Evolutionary conservation across 257 asterid species (phyloP), one percentile per base, ranked within the genome.

Genomic region (Perilla frutescens): DNA sequence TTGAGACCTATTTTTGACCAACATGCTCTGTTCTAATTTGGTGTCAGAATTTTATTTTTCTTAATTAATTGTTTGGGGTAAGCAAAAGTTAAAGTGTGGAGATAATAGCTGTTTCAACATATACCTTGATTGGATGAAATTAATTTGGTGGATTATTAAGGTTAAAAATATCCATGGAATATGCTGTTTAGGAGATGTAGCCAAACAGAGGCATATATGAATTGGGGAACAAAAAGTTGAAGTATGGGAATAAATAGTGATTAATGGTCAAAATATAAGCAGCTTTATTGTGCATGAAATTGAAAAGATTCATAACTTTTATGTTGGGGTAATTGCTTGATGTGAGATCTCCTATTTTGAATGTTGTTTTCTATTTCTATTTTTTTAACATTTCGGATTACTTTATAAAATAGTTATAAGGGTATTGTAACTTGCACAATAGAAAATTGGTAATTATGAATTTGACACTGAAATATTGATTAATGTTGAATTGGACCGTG

Each of bases 161-260:
- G 49, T 51, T 62, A 51, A 72, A 63, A 50, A 76, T 62, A 77
- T 54, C 68, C 77, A 45, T 31, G 76, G 88, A 81, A 79, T 80
- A 86, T 80, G 85, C 84, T 69, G 37, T 31, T 34, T 47, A 67
- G 57, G 45, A 68, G 66, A 61, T 67, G 82, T 44, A 60, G 29
- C 70, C 78, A 78, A 78, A 78, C 62, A 78, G 15, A 57, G 71
- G 51, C 68, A 26, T 61, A 4, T 43, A 31, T n/a, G 44, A 58
- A 59, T 57, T 57, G 70, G 62, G 73, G 47, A 45, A 48, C 73
- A 20, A 70, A 76, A 57, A 66, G 54, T 29, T 31, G 49, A 44
- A 13, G 10, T 4, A 31, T 65, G 67, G 79, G 79, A 45, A 61
- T 43, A 20, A 3, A 4, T 62, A 15, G 61, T 64, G 37, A 62